Evolutionary conservation across 2,329 filamentous ascomycete species (phyloP), one percentile per base, ranked within the genome.

Genomic region (Penicillium sp.): DNA sequence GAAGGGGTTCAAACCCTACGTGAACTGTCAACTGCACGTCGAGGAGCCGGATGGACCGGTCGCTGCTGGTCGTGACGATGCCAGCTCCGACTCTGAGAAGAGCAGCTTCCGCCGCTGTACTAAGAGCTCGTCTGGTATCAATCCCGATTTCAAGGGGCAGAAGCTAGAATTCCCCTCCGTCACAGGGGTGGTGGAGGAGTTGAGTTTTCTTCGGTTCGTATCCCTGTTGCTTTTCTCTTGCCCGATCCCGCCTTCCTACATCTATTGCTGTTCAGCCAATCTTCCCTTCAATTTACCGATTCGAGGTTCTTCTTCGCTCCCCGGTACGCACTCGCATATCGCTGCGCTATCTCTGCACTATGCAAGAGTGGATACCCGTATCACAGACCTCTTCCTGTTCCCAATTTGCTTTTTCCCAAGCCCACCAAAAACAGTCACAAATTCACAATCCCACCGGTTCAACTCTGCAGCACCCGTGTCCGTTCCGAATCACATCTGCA

Each of bases 21-120:
- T 96, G 68, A 92, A 89, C 72, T 89, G 88, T 63, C 90, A 95
- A 72, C 77, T 97, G 57, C 91, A 96, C 73, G 86, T 93, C 15
- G 92, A 95, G 71, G 90, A 81, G 57, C 78, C 78, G n/a, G 80
- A 82, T 55, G 81, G 84, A 63, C 76, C 76, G 5, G 73, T 75
- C 8, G 72, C 75, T 1, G 76, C 50, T 17, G 79, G 79, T 22
- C 78, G 80, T 5, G 79, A 82, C 63, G 79, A 81, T 58, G 83
- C 70, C 35, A 82, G 78, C 43, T 74, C 77, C 12, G 79, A 77
- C 25, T 74, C 69, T 7, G 72, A 71, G 49, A 73, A 71, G 54
- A 70, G 67, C 45, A 76, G 83, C 45, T 87, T 83, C 78, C 89
- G 89, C 70, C 80, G 81, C 61, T 82, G 82, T 69, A 89, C 85